A percentile compares a stretch with the other conserved stretches of the same genome.
These are phyloP conservation scores for Coemansia sp. DNA, from an alignment of 192 early-diverging fungal genomes.

Conservation along the genomic window DNA sequence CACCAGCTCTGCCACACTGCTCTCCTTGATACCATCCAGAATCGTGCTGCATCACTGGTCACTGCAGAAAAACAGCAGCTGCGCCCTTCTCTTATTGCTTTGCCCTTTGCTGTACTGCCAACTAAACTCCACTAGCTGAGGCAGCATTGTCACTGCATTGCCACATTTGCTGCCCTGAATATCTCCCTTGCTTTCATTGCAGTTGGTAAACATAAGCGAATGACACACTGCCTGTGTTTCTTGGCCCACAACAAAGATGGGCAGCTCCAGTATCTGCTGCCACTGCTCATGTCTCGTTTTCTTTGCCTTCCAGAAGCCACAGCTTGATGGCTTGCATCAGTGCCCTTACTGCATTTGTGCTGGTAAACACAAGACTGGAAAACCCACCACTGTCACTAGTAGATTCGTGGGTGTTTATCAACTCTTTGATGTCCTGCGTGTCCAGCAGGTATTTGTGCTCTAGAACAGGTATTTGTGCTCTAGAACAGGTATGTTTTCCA, in stretches of 20 bases:
- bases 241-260: conserved; percentile 47
- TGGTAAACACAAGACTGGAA: conserved; percentile 38
- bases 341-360: conserved; percentile 36
- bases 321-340: conserved; percentile 10
- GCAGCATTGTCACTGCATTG: conserved; percentile 25
- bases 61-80: conserved; percentile 41
- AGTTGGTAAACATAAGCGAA: conserved; percentile 1
- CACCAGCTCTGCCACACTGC: conserved; percentile 25
- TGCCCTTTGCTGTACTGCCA: not conserved
- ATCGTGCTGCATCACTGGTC: conserved; percentile 43
- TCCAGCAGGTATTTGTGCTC: conserved; percentile 27
- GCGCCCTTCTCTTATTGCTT: not conserved
- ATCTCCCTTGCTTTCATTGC: not conserved
- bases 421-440: not conserved
- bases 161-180: conserved; percentile 31
- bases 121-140: conserved; percentile 29
- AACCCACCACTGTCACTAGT: conserved; percentile 7
- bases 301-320: conserved; percentile 8
- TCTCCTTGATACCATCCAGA: conserved; percentile 24
- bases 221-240: conserved; percentile 26
- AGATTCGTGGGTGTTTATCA: not conserved
- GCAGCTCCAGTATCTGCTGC: conserved; percentile 13
- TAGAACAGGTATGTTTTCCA: conserved; percentile 29
- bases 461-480: no score
- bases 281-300: conserved; percentile 3